Evolutionary conservation across 2,329 filamentous ascomycete genomes (phyloP).

Genomic region (Fusarium nanum): DNA sequence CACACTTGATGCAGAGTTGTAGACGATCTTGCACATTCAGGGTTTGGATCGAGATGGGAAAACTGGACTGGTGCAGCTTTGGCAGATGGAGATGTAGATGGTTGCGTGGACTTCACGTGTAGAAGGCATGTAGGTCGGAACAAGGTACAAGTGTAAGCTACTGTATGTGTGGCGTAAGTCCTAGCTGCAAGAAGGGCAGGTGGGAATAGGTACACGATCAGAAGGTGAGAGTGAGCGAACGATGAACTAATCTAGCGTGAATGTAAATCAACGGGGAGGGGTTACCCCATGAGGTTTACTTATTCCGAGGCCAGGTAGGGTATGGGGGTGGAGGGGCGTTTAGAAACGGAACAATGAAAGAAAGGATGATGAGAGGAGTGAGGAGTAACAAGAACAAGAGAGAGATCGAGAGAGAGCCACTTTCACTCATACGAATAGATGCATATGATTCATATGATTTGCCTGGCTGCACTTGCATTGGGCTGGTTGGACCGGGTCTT

Average conservation of each 20-base stretch:
- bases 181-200: slow-evolving; percentile 4
- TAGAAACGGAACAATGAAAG: not conserved
- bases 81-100: slow-evolving; percentile 6
- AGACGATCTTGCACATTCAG: slow-evolving; percentile 34
- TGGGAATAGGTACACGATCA: slow-evolving; percentile 3
- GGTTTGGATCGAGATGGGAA: slow-evolving; percentile 37
- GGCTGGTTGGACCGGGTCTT: slow-evolving; percentile 1
- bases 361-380: not conserved
- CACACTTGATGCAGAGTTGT: slow-evolving; percentile 17
- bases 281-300: slow-evolving; percentile 41
- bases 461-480: slow-evolving; percentile 4
- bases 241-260: slow-evolving; percentile 29
- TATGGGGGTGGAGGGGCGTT: slow-evolving; percentile 16
- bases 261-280: slow-evolving; percentile 33
- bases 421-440: slow-evolving; percentile 23
- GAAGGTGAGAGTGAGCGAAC: slow-evolving; percentile 1
- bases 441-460: slow-evolving; percentile 25
- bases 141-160: not conserved
- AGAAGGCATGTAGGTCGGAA: not conserved
- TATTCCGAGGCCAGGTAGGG: slow-evolving; percentile 18
- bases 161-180: not conserved
- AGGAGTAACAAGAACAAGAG: not conserved
- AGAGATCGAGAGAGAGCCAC: slow-evolving; percentile 11
- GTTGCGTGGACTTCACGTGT: slow-evolving; percentile 23
- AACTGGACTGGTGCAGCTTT: slow-evolving; percentile 22